These are phyloP conservation scores for Phytopythium delawarense DNA, from an alignment of 352 stramenopile genomes.

Conservation along the genomic window DNA sequence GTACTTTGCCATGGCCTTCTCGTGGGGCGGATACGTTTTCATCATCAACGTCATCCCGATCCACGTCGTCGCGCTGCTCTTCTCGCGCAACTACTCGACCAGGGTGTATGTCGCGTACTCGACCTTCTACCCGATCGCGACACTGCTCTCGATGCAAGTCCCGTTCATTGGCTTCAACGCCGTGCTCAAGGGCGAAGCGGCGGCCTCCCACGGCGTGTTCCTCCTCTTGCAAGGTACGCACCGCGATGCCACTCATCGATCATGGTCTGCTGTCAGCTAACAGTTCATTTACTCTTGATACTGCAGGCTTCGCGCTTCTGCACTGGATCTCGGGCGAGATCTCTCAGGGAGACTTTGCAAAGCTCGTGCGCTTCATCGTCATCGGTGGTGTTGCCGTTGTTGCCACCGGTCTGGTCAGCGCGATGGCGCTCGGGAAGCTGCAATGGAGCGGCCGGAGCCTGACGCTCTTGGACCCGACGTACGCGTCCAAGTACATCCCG, in stretches of 20 bases:
- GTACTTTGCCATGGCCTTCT: conserved; percentile 97
- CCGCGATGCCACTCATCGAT: not conserved
- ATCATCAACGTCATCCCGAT: conserved; percentile 99
- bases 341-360: conserved; percentile 37
- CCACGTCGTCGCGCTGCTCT: conserved; percentile 90
- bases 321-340: conserved; percentile 49
- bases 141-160: conserved; percentile 94
- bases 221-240: conserved; percentile 76
- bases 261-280: not conserved
- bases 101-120: conserved; percentile 96
- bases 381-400: conserved; percentile 29
- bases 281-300: conserved; percentile 2
- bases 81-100: conserved; percentile 88
- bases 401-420: conserved; percentile 29
- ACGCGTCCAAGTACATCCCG: conserved; percentile 93
- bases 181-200: conserved; percentile 79
- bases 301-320: conserved; percentile 45
- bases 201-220: conserved; percentile 91
- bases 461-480: conserved; percentile 91
- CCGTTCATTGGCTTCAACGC: conserved; percentile 98
- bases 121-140: conserved; percentile 97
- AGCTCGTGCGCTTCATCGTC: conserved; percentile 39
- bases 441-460: conserved; percentile 91
- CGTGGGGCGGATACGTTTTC: conserved; percentile 99
- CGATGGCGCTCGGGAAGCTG: conserved; percentile 68